Evolutionary conservation across 495 filamentous ascomycete genomes (phyloP), one percentile per base, ranked within the genome.

Genomic region (Parmelia sp.): DNA sequence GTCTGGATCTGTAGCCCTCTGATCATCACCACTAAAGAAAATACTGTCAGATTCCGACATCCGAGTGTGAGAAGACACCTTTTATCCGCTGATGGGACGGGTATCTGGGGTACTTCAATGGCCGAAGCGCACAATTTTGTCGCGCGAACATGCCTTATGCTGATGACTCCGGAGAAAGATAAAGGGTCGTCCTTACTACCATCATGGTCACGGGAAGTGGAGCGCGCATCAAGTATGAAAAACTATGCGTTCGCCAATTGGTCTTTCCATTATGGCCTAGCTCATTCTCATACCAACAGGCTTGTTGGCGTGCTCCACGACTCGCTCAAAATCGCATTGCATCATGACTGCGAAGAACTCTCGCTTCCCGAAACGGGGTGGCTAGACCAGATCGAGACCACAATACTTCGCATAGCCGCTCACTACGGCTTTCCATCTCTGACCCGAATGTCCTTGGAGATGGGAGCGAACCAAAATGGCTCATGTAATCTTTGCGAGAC

Each of bases 231-330:
- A 12, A 44, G 21, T 31, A 23, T 60, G 21, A 42, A 15, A 39
- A 11, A 21, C 19, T 60, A 60, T 42, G 58, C 58, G 17, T 10
- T 19, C 23, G 17, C 58, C 5, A 60, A 60, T 42, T 60, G 58
- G 58, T 60, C 58, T 3, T 15, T 60, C 39, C 58, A 60, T 39
- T 60, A 60, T 31, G 37, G 58, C 19, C 15, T 42, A 11, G 58
- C 39, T 12, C 37, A 60, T 9, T 29, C 58, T 9, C 35, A 17
- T 5, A 60, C 37, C 39, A 60, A 42, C 14, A 60, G 7, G 5
- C 39, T 60, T 15, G 58, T 40, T 4, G 39, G 58, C 21, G 21
- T 39, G n/a, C 39, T 60, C 4, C 58, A 45, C 37, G 25, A 36
- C 19, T 60, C 4, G 14, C 23, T 60, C 12, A 11, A 2, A 25